Base-by-base conservation (phyloP, 164 flowering plant species). In the Pachysandra terminalis region DNA sequence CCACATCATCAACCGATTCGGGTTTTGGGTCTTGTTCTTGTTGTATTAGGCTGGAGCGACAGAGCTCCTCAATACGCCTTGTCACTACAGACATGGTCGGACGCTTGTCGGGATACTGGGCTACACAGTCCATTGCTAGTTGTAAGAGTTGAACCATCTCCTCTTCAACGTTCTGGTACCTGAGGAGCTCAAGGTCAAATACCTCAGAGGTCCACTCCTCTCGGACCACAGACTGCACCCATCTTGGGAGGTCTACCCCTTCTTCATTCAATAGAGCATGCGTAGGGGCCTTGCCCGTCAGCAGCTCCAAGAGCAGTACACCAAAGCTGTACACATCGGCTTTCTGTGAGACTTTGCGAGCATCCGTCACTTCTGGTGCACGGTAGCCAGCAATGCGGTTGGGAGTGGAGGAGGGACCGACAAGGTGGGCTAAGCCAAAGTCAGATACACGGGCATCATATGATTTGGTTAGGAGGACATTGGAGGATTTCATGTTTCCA, bases 401-500 rank as follows among this genome's bases (percentile, higher is more conserved):
- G 23, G 95, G 87, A 52, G 88, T 73, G 25, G 92, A 67, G 35
- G 79, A 54, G 16, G 86, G 81, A 24, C 81, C 83, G 0, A 79
- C 88, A 21, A 93, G 79, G 25, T 86, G 87, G 3, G 92, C 82
- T 13, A 93, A 89, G 60, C 97, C 90, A 57, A 82, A 87, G 71
- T 93, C 98, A 0, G 97, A 89, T 19, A 93, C 93, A 25, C 90
- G 85, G 23, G 92, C 82, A 45, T 88, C 92, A 22, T 78, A 87
- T 54, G 84, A 71, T 52, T 68, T 74, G 24, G 92, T 85, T 45
- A 93, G 91, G 72, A 93, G 93, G 64, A 93, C 72, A 57, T 93
- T 93, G 56, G 98, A 90, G 7, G 98, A 86, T 75, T 90, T 93
- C 69, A 93, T 86, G 83, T 88, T 93, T 55, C 98, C 97, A 71